Percentiles rank a stretch among this genome's conserved stretches.
Conservation (phyloP, 192 early-diverging fungal genomes). For the Jimgerdemannia flammicorona region DNA sequence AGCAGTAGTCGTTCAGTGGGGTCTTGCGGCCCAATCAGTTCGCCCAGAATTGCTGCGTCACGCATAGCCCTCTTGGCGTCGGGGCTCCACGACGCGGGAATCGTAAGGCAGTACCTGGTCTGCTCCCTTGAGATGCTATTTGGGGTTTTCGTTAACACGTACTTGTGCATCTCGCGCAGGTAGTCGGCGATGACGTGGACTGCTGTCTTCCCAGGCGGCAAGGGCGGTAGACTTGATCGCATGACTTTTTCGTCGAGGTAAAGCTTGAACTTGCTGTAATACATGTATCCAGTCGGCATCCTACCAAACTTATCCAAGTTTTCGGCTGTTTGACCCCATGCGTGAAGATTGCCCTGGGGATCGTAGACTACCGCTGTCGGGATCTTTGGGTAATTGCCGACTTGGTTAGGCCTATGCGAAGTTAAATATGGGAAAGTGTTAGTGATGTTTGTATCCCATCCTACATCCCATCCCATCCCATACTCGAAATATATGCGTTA, state of each 20-base stretch:
- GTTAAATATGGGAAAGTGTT: no score
- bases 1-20: background rate
- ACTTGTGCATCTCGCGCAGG: background rate
- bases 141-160: background rate
- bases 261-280: background rate
- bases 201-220: background rate
- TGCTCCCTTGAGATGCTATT: background rate
- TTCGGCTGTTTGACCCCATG: background rate
- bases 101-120: background rate
- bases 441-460: no score
- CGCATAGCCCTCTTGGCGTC: background rate
- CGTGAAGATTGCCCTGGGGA: background rate
- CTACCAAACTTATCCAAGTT: background rate
- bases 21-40: background rate
- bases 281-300: background rate
- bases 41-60: background rate
- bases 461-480: no score
- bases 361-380: background rate
- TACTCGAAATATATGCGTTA: background rate
- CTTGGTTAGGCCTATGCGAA: background rate
- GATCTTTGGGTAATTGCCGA: background rate
- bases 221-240: background rate
- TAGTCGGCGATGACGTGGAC: background rate
- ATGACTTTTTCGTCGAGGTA: background rate
- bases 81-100: background rate